phyloP scores from a whole-genome alignment of 495 filamentous ascomycete species.

The Penicillium paradoxum region DNA sequence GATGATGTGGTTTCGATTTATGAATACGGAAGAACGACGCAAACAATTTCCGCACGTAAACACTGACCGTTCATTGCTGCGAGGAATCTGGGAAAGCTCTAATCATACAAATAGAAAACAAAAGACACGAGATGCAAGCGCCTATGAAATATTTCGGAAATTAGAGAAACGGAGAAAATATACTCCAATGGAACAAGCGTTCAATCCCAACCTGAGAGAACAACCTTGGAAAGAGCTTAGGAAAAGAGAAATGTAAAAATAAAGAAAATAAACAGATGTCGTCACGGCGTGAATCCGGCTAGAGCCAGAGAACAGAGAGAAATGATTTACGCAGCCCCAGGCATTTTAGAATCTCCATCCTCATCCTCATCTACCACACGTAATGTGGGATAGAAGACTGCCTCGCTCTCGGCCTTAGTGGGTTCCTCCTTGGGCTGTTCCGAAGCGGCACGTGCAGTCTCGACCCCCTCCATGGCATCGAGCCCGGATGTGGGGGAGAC shows the following conservation, averaged over 20 bases:
- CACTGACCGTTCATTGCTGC: neutral
- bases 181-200: neutral
- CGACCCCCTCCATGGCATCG: conserved; percentile 41
- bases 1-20: neutral
- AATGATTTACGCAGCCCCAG: conserved; percentile 17
- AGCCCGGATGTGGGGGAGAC: conserved; percentile 18
- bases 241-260: conserved; percentile 1
- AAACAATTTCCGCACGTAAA: conserved; percentile 27
- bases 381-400: conserved; percentile 46
- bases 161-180: neutral
- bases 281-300: conserved; percentile 21
- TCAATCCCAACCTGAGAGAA: neutral
- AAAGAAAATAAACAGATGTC: conserved; percentile 17
- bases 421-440: conserved; percentile 15
- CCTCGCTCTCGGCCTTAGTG: conserved; percentile 21
- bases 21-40: conserved; percentile 6
- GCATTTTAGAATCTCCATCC: conserved; percentile 39
- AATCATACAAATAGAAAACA: conserved; percentile 16
- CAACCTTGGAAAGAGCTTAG: neutral
- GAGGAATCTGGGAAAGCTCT: neutral
- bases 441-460: conserved; percentile 22
- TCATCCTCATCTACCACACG: conserved; percentile 42
- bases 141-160: neutral
- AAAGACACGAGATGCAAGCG: neutral
- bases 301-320: conserved; percentile 3